These are phyloP conservation scores for Trametes meyenii DNA, from an alignment of 768 basidiomycete genomes.

Conservation along the genomic window DNA sequence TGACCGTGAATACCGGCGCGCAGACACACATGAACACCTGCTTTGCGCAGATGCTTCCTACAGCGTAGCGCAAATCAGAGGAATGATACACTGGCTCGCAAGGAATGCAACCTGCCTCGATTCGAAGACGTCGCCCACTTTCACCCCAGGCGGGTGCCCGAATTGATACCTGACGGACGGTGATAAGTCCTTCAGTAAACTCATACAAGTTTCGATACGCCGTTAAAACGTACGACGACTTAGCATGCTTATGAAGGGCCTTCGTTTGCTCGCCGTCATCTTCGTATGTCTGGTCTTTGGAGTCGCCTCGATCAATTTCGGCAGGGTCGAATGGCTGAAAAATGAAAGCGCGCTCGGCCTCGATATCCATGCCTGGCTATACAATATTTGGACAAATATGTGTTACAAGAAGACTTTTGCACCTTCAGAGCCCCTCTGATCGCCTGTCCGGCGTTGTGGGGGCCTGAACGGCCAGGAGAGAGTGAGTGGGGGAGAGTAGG, in stretches of 20 bases:
- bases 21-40: conserved; percentile 13
- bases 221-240: neutral
- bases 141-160: neutral
- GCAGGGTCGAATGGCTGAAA: neutral
- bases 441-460: no score
- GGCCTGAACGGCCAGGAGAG: no score
- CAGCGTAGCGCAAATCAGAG: neutral
- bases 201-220: no score
- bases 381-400: no score
- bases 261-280: neutral
- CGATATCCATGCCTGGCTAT: neutral
- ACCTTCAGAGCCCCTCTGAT: no score
- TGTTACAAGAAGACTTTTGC: no score
- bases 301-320: neutral
- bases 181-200: neutral
- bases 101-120: neutral
- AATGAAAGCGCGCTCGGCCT: neutral
- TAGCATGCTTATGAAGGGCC: neutral
- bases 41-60: conserved; percentile 7
- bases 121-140: neutral
- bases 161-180: neutral
- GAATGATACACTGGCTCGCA: neutral
- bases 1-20: conserved; percentile 20
- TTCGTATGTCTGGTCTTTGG: neutral
- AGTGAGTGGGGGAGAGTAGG: no score